These are phyloP conservation scores for Halenospora varia DNA, from an alignment of 495 filamentous ascomycete species.

Conservation along the genomic window DNA sequence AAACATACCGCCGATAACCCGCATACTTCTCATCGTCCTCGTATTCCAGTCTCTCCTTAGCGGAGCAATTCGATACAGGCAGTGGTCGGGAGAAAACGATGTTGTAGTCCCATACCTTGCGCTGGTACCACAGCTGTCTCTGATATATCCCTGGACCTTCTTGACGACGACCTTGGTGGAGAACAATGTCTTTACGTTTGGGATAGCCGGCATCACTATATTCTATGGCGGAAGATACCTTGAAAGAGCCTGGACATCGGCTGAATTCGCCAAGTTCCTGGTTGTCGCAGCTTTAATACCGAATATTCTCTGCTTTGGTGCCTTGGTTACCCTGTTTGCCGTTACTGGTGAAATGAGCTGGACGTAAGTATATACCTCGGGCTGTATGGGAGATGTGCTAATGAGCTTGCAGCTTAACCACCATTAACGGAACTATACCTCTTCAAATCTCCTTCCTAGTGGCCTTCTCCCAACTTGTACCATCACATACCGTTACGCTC, in stretches of 20 bases:
- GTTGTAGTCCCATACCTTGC: conserved; percentile 80
- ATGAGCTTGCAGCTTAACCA: conserved; percentile 51
- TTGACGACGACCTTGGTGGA: conserved; percentile 84
- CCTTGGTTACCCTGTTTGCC: conserved; percentile 69
- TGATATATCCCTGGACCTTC: conserved; percentile 92
- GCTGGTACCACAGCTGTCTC: conserved; percentile 74
- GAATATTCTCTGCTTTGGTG: conserved; percentile 67
- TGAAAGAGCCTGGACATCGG: conserved; percentile 92
- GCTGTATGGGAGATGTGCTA: neutral
- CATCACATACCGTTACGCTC: conserved; percentile 94
- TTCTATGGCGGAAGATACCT: conserved; percentile 95
- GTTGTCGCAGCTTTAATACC: conserved; percentile 72
- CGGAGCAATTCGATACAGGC: conserved; percentile 68
- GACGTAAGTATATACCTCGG: conserved; percentile 53
- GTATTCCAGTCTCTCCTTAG: conserved; percentile 76
- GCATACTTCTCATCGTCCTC: conserved; percentile 69
- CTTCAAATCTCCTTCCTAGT: conserved; percentile 94
- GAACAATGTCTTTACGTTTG: conserved; percentile 84
- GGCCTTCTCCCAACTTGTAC: conserved; percentile 96
- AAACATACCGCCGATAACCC: conserved; percentile 89
- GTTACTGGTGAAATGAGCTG: conserved; percentile 61
- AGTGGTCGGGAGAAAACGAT: conserved; percentile 44
- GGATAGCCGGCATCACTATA: conserved; percentile 73
- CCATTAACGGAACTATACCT: conserved; percentile 83
- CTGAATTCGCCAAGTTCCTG: conserved; percentile 89